Conservation (phyloP, 108 stramenopile genomes). For the Nitzschia palea region DNA sequence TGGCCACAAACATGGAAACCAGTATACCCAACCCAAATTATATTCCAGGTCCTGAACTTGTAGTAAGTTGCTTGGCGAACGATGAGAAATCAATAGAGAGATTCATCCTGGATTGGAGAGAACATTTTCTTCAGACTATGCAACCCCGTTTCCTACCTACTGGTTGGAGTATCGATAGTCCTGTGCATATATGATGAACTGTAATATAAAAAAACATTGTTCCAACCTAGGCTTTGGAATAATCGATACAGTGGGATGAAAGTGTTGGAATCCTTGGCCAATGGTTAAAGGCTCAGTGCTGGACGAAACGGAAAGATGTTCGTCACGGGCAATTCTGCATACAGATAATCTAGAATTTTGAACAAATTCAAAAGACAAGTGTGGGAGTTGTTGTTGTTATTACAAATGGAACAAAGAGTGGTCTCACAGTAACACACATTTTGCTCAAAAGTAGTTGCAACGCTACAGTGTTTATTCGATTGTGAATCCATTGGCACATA, state of each 20-base stretch:
- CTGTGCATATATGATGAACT: conserved; percentile 35
- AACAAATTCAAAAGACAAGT: no score
- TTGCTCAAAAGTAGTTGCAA: neutral
- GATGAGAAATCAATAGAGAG: conserved; percentile 34
- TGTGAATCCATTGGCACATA: conserved; percentile 81
- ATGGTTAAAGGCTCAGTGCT: no score
- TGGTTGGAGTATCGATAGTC: conserved; percentile 77
- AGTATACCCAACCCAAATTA: conserved; percentile 62
- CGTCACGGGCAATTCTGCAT: no score
- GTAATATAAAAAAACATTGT: no score
- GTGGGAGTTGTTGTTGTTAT: no score
- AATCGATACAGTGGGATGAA: no score
- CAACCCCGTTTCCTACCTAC: conserved; percentile 62
- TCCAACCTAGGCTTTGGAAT: no score
- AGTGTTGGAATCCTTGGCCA: no score
- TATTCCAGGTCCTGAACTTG: conserved; percentile 56
- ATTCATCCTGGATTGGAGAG: conserved; percentile 77
- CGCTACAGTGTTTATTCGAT: conserved; percentile 36
- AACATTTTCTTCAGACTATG: conserved; percentile 55
- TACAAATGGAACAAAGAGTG: no score
- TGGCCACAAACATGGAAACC: conserved; percentile 46
- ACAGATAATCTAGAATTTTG: no score
- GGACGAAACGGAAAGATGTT: no score
- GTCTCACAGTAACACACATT: conserved; percentile 23
- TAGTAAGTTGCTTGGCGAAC: conserved; percentile 33